Conservation (phyloP, 2,329 filamentous ascomycete genomes). For the Fusarium sp. region DNA sequence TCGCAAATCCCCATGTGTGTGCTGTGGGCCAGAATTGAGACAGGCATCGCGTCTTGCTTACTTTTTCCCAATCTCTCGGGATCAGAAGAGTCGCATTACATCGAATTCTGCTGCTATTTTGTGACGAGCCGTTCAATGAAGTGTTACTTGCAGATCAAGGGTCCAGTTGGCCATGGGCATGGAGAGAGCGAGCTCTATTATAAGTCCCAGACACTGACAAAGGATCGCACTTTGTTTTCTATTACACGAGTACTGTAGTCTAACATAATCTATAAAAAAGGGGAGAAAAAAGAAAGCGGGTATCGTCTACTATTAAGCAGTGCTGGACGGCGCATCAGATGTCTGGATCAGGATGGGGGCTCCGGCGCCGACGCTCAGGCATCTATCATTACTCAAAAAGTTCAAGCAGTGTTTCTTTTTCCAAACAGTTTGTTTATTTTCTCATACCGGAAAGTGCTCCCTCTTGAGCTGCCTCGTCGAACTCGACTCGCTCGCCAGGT, state of each 20-base stretch:
- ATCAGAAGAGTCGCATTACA: background rate
- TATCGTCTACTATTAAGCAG: background rate
- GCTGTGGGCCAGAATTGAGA: background rate
- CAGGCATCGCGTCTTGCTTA: background rate
- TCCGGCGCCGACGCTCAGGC: background rate
- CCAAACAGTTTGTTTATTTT: background rate
- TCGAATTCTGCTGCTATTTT: background rate
- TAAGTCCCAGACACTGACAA: background rate
- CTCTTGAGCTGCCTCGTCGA: conserved; percentile 39
- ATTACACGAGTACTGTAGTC: background rate
- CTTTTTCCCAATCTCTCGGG: background rate
- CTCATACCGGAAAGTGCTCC: conserved; percentile 38
- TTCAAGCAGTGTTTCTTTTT: background rate
- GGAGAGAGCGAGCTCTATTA: background rate
- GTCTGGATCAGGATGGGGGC: background rate
- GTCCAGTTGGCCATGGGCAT: background rate
- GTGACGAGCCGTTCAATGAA: background rate
- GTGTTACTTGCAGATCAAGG: no score
- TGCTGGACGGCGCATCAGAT: background rate
- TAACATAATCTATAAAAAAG: background rate
- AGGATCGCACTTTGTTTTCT: background rate
- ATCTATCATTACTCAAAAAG: background rate
- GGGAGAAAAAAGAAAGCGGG: background rate
- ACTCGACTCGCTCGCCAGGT: conserved; percentile 37
- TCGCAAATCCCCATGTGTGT: background rate